phyloP scores from a whole-genome alignment of 352 stramenopile species.

The Globisporangium radiosum region DNA sequence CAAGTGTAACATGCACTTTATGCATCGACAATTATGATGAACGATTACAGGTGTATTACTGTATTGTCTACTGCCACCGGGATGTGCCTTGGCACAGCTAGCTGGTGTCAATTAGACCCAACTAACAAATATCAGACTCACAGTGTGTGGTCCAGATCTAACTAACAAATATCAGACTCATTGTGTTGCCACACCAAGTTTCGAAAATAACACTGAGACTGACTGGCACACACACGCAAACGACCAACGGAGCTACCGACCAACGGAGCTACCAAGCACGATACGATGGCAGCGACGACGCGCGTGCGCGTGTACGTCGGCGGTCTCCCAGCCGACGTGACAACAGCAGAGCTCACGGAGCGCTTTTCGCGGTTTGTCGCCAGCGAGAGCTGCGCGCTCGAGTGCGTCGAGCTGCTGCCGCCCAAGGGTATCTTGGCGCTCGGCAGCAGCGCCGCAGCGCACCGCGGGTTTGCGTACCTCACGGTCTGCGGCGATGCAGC shows the following conservation, averaged over 20 bases:
- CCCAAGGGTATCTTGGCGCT: constrained; percentile 16
- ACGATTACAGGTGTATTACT: too few relatives aligned
- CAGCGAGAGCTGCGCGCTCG: constrained; percentile 21
- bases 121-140: too few relatives aligned
- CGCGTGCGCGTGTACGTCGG: constrained; percentile 59
- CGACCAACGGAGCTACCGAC: background rate
- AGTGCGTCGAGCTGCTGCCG: constrained; percentile 35
- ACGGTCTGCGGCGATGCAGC: constrained; percentile 31
- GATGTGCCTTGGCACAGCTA: too few relatives aligned
- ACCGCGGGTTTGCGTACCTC: constrained; percentile 58
- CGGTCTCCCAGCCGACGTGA: constrained; percentile 42
- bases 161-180: too few relatives aligned
- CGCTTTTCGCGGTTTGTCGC: constrained; percentile 53
- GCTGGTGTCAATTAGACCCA: too few relatives aligned
- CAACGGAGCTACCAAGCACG: too few relatives aligned
- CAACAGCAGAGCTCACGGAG: constrained; percentile 40
- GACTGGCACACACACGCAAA: background rate
- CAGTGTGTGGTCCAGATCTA: too few relatives aligned
- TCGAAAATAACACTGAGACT: background rate
- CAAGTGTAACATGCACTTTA: too few relatives aligned
- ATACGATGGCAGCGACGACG: constrained; percentile 3
- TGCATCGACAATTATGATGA: too few relatives aligned
- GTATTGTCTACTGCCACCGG: too few relatives aligned
- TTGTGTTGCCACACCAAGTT: background rate
- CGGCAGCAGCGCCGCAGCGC: constrained; percentile 6